A percentile compares a stretch with the other conserved stretches of the same genome.
Evolutionary conservation across 1,139 yeast genomes (phyloP).

Genomic region (Geotrichum bryndzae): DNA sequence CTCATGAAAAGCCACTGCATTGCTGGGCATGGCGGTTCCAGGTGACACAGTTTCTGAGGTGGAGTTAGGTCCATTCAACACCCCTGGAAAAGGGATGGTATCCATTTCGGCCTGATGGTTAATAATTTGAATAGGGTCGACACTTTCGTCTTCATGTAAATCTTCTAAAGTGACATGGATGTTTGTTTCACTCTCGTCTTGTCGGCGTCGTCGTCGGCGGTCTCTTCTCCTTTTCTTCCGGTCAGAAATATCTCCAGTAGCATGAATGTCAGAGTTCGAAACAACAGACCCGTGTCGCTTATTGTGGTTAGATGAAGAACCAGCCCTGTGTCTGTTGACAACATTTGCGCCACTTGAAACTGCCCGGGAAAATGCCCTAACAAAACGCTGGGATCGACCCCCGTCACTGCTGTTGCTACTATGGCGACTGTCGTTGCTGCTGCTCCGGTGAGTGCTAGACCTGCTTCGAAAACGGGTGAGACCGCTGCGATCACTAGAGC

Average conservation of each 20-base stretch:
- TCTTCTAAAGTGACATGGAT: neutral
- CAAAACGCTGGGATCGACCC: constrained; percentile 9
- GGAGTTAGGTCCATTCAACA: constrained; percentile 6
- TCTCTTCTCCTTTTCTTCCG: neutral
- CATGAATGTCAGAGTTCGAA: neutral
- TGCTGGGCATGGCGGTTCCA: neutral
- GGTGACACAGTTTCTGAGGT: neutral
- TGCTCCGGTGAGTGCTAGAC: neutral
- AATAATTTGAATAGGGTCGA: neutral
- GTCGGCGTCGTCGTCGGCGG: neutral
- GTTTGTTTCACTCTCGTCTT: neutral
- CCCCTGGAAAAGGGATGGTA: constrained; percentile 13
- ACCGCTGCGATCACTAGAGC: constrained; percentile 1
- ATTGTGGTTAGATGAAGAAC: neutral
- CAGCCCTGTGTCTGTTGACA: neutral
- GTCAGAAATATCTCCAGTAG: neutral
- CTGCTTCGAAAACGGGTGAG: constrained; percentile 7
- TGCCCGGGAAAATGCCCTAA: constrained; percentile 13
- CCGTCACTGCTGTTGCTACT: constrained; percentile 1
- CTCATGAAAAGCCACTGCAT: constrained; percentile 11
- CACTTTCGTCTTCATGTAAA: neutral
- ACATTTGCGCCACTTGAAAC: constrained; percentile 10
- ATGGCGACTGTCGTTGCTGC: neutral
- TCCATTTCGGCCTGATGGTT: neutral
- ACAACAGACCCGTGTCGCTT: neutral